Conservation (phyloP, 768 basidiomycete species). For the Auriculariales sp. region DNA sequence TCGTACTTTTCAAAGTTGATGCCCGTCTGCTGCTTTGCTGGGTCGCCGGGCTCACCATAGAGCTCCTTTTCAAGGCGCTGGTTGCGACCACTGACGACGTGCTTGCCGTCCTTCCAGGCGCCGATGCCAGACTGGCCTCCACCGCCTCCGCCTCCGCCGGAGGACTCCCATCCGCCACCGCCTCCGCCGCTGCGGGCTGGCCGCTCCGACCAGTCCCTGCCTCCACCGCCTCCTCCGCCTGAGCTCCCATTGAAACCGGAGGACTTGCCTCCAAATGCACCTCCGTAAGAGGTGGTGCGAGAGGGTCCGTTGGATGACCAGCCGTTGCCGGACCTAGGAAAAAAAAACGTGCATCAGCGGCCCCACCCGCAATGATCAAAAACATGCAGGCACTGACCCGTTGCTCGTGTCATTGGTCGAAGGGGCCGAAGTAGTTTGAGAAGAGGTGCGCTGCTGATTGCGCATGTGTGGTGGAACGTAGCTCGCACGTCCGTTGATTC, state of each 20-base stretch:
- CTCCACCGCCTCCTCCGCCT: conserved; percentile 26
- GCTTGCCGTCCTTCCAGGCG: conserved; percentile 79
- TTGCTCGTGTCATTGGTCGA: no score
- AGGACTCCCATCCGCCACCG: conserved; percentile 22
- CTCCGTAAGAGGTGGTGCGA: conserved; percentile 4
- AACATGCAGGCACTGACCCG: conserved; percentile 7
- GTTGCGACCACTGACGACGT: conserved; percentile 74
- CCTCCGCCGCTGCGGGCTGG: conserved; percentile 23
- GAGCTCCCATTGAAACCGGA: conserved; percentile 26
- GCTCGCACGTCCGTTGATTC: conserved; percentile 59
- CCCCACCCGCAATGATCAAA: no score
- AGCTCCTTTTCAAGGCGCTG: conserved; percentile 88
- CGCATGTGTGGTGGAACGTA: conserved; percentile 87
- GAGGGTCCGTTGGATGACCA: conserved; percentile 57
- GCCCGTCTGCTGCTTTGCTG: conserved; percentile 83
- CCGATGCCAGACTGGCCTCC: conserved; percentile 28
- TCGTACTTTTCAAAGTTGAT: conserved; percentile 99
- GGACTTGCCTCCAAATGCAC: conserved; percentile 8
- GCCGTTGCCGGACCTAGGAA: conserved; percentile 38
- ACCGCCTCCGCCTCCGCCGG: conserved; percentile 21
- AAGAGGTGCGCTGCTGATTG: conserved; percentile 68
- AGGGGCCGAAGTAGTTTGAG: no score
- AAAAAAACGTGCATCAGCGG: no score
- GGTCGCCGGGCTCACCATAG: conserved; percentile 77
- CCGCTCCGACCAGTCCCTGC: conserved; percentile 21